Conservation (phyloP, 177 flowering plant genomes). For the Vitis hybrid region DNA sequence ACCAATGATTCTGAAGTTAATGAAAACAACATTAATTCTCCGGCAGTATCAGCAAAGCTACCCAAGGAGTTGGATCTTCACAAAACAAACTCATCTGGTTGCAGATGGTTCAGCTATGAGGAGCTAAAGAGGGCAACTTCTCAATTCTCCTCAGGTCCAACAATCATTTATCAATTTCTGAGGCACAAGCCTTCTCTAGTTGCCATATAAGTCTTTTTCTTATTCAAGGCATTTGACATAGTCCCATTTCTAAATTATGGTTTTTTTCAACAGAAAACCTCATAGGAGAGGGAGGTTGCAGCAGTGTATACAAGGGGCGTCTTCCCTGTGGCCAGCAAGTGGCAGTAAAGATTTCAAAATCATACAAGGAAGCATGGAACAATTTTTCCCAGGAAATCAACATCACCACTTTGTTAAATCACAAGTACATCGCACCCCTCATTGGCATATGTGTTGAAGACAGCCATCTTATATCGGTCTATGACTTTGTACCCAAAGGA, state of each 20-base stretch:
- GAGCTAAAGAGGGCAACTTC: constrained; percentile 27
- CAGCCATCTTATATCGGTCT: constrained; percentile 28
- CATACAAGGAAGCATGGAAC: constrained; percentile 30
- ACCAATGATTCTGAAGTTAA: neutral
- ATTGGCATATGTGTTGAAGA: constrained; percentile 29
- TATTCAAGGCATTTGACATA: neutral
- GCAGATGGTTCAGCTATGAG: constrained; percentile 20
- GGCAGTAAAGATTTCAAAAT: constrained; percentile 32
- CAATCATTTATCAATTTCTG: neutral
- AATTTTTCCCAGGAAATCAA: constrained; percentile 29
- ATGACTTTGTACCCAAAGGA: constrained; percentile 35
- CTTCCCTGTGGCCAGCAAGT: constrained; percentile 26
- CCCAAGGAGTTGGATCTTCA: constrained; percentile 12
- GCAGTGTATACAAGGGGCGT: constrained; percentile 36
- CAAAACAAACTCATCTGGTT: constrained; percentile 9
- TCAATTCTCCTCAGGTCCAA: constrained; percentile 33
- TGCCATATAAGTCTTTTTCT: neutral
- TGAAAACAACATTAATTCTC: neutral
- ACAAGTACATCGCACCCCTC: constrained; percentile 33
- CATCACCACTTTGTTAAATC: constrained; percentile 27
- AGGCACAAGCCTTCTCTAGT: neutral
- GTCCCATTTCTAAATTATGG: neutral
- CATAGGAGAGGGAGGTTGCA: constrained; percentile 43
- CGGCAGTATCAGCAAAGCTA: neutral
- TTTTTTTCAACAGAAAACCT: constrained; percentile 24